phyloP scores from a whole-genome alignment of 805 yeast genomes.

The Tetrapisispora iriomotensis region DNA sequence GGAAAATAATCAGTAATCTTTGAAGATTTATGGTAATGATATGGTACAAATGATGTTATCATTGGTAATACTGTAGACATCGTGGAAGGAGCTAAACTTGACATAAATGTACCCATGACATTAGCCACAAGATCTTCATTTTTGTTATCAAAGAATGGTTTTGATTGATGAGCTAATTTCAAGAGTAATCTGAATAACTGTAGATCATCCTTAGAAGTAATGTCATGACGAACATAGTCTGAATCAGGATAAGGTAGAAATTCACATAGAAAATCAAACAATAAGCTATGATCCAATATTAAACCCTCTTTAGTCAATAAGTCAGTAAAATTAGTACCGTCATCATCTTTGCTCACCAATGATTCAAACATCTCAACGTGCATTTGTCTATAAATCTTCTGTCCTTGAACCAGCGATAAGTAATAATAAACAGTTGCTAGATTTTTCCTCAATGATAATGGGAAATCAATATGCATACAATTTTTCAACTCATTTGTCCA shows the following conservation, averaged over 20 bases:
- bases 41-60: constrained; percentile 45
- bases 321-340: constrained; percentile 22
- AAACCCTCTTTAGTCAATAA: constrained; percentile 24
- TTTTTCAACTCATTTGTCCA: constrained; percentile 79
- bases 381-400: constrained; percentile 45
- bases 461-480: constrained; percentile 67
- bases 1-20: constrained; percentile 50
- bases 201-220: constrained; percentile 31
- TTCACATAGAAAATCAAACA: constrained; percentile 24
- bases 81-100: constrained; percentile 43
- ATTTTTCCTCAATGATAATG: constrained; percentile 46
- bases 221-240: constrained; percentile 32
- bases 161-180: constrained; percentile 43
- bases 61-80: constrained; percentile 41
- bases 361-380: constrained; percentile 53
- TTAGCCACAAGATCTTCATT: constrained; percentile 33
- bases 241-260: constrained; percentile 38
- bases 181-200: constrained; percentile 39
- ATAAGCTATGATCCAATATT: constrained; percentile 26
- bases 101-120: constrained; percentile 40
- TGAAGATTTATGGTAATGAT: constrained; percentile 21
- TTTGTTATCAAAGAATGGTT: constrained; percentile 38
- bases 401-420: constrained; percentile 62
- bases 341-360: constrained; percentile 35
- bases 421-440: constrained; percentile 62